These are phyloP conservation scores for Penicillium atrosanguineum DNA, from an alignment of 495 filamentous ascomycete genomes.

Conservation along the genomic window DNA sequence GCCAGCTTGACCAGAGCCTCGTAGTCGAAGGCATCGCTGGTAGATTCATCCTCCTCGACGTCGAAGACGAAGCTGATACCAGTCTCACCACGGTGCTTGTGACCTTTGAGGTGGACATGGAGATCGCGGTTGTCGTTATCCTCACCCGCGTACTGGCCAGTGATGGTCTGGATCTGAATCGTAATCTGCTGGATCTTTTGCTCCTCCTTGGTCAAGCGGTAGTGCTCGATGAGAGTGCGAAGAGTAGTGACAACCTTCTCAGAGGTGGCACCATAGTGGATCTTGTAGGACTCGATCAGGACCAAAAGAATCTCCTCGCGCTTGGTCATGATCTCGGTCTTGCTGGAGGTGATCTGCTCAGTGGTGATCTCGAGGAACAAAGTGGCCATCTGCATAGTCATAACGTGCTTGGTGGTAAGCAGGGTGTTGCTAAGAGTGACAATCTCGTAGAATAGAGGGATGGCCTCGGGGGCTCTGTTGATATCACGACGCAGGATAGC, in stretches of 20 bases:
- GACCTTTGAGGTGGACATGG: conserved; percentile 25
- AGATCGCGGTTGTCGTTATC: conserved; percentile 18
- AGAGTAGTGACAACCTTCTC: conserved; percentile 30
- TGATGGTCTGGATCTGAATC: conserved; percentile 13
- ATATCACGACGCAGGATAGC: conserved; percentile 24
- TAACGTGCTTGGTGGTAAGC: conserved; percentile 23
- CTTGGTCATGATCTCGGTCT: conserved; percentile 36
- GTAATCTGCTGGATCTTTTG: conserved; percentile 21
- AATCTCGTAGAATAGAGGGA: conserved; percentile 24
- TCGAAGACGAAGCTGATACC: conserved; percentile 23
- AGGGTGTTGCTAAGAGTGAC: conserved; percentile 25
- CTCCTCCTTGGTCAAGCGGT: conserved; percentile 26
- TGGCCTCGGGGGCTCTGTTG: conserved; percentile 9
- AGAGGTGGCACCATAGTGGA: conserved; percentile 32
- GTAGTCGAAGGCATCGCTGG: conserved; percentile 21
- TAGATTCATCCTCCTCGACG: conserved; percentile 21
- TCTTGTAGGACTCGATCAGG: conserved; percentile 36
- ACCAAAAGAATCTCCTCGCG: conserved; percentile 30
- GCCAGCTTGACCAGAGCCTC: conserved; percentile 21
- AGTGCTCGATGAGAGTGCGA: conserved; percentile 33
- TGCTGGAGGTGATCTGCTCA: conserved; percentile 23
- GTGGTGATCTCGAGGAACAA: conserved; percentile 33
- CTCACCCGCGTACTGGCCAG: conserved; percentile 9
- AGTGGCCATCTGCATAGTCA: conserved; percentile 34
- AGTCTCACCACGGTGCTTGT: conserved; percentile 14